Percentiles rank a stretch among this genome's conserved stretches.
Conservation (phyloP, 164 flowering plant genomes). For the Nelumbo lutea region DNA sequence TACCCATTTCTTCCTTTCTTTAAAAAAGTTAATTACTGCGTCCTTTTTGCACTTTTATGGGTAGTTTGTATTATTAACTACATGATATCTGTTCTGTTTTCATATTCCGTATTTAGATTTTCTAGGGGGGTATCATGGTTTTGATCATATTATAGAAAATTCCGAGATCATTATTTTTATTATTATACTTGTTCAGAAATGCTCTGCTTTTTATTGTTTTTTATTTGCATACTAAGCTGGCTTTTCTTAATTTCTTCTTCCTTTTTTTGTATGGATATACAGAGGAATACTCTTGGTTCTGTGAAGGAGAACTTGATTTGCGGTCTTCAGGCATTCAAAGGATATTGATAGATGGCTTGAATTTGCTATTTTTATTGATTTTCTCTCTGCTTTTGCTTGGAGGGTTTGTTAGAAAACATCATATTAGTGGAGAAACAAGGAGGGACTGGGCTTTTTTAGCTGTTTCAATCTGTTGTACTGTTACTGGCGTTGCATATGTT, state of each 20-base stretch:
- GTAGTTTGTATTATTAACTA: not conserved
- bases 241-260: not conserved
- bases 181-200: not conserved
- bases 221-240: not conserved
- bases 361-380: constrained; percentile 33
- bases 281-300: constrained; percentile 37
- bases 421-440: constrained; percentile 8
- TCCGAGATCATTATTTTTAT: not conserved
- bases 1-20: constrained; percentile 5
- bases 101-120: no score
- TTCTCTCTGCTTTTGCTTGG: constrained; percentile 35
- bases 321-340: constrained; percentile 35
- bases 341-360: constrained; percentile 37
- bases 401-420: constrained; percentile 16
- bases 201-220: not conserved
- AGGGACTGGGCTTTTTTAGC: constrained; percentile 26
- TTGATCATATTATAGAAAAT: no score
- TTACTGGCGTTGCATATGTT: constrained; percentile 33
- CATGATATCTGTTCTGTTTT: not conserved
- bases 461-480: constrained; percentile 43
- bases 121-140: no score
- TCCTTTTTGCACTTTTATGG: no score
- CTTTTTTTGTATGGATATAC: constrained; percentile 13
- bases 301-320: constrained; percentile 34
- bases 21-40: not conserved